Evolutionary conservation across 306 rosid genomes (phyloP), one percentile per base, ranked within the genome.

Genomic region (Phaseolus lunatus): DNA sequence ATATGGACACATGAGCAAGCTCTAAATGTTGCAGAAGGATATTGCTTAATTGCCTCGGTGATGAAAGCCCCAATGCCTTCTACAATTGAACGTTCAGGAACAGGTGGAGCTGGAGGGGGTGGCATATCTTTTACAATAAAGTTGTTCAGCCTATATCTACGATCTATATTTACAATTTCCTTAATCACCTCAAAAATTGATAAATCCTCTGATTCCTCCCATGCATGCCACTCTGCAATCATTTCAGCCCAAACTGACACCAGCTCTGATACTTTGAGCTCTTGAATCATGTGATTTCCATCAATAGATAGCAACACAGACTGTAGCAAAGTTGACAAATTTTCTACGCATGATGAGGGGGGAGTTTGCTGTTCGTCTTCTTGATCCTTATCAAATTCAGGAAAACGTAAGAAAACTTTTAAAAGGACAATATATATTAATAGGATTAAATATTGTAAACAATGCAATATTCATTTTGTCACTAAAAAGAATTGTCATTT

Each of bases 121-220:
- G 92, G 95, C 84, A 87, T 75, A 81, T 52, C 84, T 78, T 88
- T 88, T 44, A 67, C 90, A 41, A 91, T 49, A 66, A 93, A 93
- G 84, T 87, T 86, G 67, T 85, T 78, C 75, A 89, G 65, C 64
- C 73, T 77, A 74, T 80, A 88, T 47, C 64, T 87, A 16, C 69
- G 18, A 61, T 91, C 85, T 77, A 91, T 87, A 80, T 77, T 87
- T 68, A 87, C 87, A 80, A 69, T 92, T 83, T 88, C 96, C 85
- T 82, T 90, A 59, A 93, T 89, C 84, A 93, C 91, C 23, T 87
- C 82, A 88, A 93, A 93, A 83, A 93, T 81, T 16, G 92, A 84
- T 74, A 93, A 77, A 82, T 93, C 93, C 86, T 93, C 96, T 20
- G 92, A 81, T 75, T 93, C 98, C 73, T 93, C 96, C 98, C 98